A percentile compares a stretch with the other conserved stretches of the same genome.
phyloP scores from a whole-genome alignment of 176 grass and related monocot species.

The Secale cereale region DNA sequence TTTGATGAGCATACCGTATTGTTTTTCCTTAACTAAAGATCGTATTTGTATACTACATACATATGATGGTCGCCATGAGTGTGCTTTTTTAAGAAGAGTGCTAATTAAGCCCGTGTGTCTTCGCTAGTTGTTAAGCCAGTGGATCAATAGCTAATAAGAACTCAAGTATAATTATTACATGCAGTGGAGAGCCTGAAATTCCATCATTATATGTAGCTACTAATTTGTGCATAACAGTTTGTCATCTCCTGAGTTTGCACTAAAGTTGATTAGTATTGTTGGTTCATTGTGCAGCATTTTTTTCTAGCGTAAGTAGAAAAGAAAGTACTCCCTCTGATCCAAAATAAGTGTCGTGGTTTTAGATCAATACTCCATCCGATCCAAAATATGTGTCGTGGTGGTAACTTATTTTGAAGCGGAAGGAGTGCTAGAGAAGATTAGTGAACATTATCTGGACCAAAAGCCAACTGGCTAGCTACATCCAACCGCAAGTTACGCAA shows the following conservation, averaged over 20 bases:
- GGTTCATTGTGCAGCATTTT: too few species aligned
- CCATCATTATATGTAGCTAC: neutral
- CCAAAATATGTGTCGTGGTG: too few species aligned
- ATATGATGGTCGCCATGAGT: slow-evolving; percentile 6
- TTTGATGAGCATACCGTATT: neutral
- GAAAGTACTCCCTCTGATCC: too few species aligned
- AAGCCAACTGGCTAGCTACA: slow-evolving; percentile 12
- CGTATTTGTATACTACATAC: neutral
- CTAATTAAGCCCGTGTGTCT: neutral
- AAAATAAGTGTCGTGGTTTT: too few species aligned
- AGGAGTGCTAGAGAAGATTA: slow-evolving; percentile 7
- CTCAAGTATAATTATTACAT: neutral
- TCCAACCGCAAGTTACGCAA: slow-evolving; percentile 16
- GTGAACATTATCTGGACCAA: slow-evolving; percentile 14
- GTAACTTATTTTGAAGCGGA: too few species aligned
- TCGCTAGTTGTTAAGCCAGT: slow-evolving; percentile 18
- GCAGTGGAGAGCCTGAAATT: neutral
- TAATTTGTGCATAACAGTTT: neutral
- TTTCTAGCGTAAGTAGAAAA: too few species aligned
- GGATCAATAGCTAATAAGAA: neutral
- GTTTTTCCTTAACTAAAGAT: neutral
- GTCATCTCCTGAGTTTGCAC: neutral
- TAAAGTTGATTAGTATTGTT: neutral
- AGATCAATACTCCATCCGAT: too few species aligned
- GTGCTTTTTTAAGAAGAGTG: neutral